Percentiles rank a stretch among this genome's conserved stretches.
phyloP scores from a whole-genome alignment of 768 basidiomycete species.

The Crassisporium funariophilum region DNA sequence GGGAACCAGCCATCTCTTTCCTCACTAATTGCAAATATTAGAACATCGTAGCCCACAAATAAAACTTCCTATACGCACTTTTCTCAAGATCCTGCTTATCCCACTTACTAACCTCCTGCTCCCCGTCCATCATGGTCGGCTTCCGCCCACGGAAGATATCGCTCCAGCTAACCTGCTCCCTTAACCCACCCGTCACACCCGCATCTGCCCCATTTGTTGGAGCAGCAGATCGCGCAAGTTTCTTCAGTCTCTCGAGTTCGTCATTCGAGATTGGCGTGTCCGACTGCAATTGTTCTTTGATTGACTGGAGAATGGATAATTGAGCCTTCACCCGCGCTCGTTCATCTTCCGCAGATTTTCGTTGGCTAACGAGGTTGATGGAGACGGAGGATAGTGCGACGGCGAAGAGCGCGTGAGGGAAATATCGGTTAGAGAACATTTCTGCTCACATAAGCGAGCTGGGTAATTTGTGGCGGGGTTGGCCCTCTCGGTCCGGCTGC shows the following conservation, averaged over 20 bases:
- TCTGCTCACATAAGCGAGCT: too few relatives aligned
- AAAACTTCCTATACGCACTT: constrained; percentile 29
- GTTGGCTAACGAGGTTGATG: constrained; percentile 62
- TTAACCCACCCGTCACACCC: constrained; percentile 7
- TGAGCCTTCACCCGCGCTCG: constrained; percentile 56
- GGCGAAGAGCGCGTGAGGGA: constrained; percentile 67
- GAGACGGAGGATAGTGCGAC: constrained; percentile 67
- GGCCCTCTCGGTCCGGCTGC: too few relatives aligned
- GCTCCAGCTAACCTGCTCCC: constrained; percentile 45
- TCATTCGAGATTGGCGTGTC: constrained; percentile 45
- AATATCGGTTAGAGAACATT: constrained; percentile 42
- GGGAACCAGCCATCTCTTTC: constrained; percentile 16
- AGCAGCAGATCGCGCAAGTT: constrained; percentile 43
- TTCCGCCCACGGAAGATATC: constrained; percentile 52
- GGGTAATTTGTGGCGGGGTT: too few relatives aligned
- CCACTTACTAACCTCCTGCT: constrained; percentile 35
- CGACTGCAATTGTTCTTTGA: constrained; percentile 53
- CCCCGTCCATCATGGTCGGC: constrained; percentile 15
- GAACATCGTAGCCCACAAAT: background rate
- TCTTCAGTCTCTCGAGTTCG: constrained; percentile 57
- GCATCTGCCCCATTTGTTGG: background rate
- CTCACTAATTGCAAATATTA: constrained; percentile 6
- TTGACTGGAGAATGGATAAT: constrained; percentile 62
- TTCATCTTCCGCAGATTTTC: constrained; percentile 52
- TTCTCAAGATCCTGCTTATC: constrained; percentile 40